These are phyloP conservation scores for Ascochyta lentis DNA, from an alignment of 2,329 filamentous ascomycete genomes.

Conservation along the genomic window DNA sequence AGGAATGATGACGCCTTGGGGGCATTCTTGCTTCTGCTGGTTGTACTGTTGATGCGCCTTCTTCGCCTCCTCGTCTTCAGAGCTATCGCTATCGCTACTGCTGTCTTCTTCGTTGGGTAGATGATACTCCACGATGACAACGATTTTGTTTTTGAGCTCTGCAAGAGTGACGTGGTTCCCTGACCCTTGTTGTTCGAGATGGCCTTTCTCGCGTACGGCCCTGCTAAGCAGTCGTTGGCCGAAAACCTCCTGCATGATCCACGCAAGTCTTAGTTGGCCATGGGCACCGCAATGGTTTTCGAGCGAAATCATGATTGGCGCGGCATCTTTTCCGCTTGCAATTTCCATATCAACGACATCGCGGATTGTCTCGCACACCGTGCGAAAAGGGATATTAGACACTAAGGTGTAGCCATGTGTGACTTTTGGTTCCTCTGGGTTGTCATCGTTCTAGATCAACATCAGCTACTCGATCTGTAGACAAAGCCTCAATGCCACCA, in stretches of 20 bases:
- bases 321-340: conserved; percentile 53
- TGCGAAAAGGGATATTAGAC: conserved; percentile 68
- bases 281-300: conserved; percentile 70
- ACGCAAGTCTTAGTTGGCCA: conserved; percentile 66
- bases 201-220: conserved; percentile 63
- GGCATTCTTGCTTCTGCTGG: conserved; percentile 57
- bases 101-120: conserved; percentile 60
- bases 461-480: not conserved
- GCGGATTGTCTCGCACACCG: conserved; percentile 70
- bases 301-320: conserved; percentile 69
- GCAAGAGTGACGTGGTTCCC: conserved; percentile 63
- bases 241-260: conserved; percentile 71
- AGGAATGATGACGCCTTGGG: conserved; percentile 63
- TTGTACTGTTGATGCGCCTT: conserved; percentile 63
- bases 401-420: conserved; percentile 74
- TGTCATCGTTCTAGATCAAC: conserved; percentile 52
- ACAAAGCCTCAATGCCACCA: not conserved
- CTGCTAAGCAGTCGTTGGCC: conserved; percentile 66
- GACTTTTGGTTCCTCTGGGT: conserved; percentile 70
- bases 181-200: conserved; percentile 59
- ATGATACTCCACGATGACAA: conserved; percentile 73
- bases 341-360: conserved; percentile 67
- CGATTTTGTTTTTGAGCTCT: conserved; percentile 68
- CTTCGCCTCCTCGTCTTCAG: conserved; percentile 53
- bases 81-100: conserved; percentile 40